Conservation (phyloP, 2,329 filamentous ascomycete genomes). For the Phialemoniopsis sp. region DNA sequence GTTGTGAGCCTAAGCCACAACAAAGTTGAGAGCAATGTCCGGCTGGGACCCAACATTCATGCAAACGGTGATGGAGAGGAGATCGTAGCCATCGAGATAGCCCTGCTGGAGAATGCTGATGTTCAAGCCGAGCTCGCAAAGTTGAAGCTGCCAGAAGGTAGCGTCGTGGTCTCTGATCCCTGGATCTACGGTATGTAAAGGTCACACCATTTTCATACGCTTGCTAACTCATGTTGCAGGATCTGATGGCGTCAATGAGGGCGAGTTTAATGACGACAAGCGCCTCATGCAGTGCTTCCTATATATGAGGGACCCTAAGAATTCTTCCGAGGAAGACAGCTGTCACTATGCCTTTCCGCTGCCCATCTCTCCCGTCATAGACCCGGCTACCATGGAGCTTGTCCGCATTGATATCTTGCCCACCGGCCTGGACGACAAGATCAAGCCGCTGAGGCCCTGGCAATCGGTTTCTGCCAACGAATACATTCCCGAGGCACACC, state of each 20-base stretch:
- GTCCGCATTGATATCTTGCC: constrained; percentile 67
- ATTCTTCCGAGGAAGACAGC: constrained; percentile 55
- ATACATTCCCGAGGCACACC: constrained; percentile 61
- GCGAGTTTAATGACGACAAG: constrained; percentile 33
- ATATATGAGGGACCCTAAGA: constrained; percentile 60
- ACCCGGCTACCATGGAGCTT: constrained; percentile 57
- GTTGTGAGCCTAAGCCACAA: constrained; percentile 44
- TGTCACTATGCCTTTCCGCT: constrained; percentile 68
- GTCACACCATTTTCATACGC: not conserved
- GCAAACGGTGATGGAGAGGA: constrained; percentile 57
- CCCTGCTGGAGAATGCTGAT: constrained; percentile 47
- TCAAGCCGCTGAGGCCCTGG: constrained; percentile 51
- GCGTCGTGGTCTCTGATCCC: constrained; percentile 55
- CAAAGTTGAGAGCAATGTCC: constrained; percentile 50
- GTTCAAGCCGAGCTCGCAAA: constrained; percentile 60
- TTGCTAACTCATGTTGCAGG: constrained; percentile 21
- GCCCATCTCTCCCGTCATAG: constrained; percentile 64
- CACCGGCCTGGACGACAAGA: constrained; percentile 57
- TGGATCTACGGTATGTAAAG: constrained; percentile 55
- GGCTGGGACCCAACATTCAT: constrained; percentile 55
- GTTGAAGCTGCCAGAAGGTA: constrained; percentile 55
- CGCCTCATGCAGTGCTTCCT: constrained; percentile 61
- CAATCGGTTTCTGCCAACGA: constrained; percentile 54
- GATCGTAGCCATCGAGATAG: constrained; percentile 52
- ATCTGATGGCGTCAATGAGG: constrained; percentile 45